Evolutionary conservation across 352 stramenopile genomes (phyloP).

Genomic region (Globisporangium recalcitrans): DNA sequence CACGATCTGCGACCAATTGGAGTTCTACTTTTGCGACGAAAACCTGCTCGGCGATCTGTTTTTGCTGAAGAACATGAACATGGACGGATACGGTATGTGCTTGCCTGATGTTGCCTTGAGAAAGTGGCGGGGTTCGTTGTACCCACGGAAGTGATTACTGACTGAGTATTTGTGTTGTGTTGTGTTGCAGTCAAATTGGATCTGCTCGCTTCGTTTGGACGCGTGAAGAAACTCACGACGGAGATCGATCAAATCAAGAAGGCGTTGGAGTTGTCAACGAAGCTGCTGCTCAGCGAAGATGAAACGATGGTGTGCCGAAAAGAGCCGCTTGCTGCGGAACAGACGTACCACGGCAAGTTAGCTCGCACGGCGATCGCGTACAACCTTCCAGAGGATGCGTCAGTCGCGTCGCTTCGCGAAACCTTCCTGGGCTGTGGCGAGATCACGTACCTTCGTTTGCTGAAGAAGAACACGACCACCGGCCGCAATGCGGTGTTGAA

Average conservation of each 20-base stretch:
- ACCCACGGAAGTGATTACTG: neutral
- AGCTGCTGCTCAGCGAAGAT: constrained; percentile 79
- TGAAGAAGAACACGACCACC: constrained; percentile 88
- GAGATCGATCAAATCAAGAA: constrained; percentile 82
- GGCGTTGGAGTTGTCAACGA: constrained; percentile 78
- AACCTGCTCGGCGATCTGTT: constrained; percentile 84
- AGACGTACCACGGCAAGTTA: constrained; percentile 85
- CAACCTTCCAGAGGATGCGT: constrained; percentile 82
- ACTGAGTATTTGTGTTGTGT: constrained; percentile 12
- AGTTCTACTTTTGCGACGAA: constrained; percentile 88
- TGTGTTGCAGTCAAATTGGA: constrained; percentile 69
- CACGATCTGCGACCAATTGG: constrained; percentile 84
- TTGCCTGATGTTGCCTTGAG: too few species aligned
- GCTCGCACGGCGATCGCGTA: constrained; percentile 83
- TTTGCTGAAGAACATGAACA: constrained; percentile 88
- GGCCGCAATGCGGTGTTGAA: constrained; percentile 85
- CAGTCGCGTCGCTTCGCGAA: constrained; percentile 77
- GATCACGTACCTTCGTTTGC: constrained; percentile 79
- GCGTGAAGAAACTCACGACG: constrained; percentile 84
- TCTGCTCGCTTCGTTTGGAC: constrained; percentile 74
- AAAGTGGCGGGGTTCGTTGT: too few species aligned
- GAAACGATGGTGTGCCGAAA: constrained; percentile 84
- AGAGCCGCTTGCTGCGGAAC: constrained; percentile 66
- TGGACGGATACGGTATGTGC: constrained; percentile 73
- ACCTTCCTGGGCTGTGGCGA: constrained; percentile 81